These are phyloP conservation scores for Colletotrichum cordylinicola DNA, from an alignment of 2,329 filamentous ascomycete genomes.

Conservation along the genomic window DNA sequence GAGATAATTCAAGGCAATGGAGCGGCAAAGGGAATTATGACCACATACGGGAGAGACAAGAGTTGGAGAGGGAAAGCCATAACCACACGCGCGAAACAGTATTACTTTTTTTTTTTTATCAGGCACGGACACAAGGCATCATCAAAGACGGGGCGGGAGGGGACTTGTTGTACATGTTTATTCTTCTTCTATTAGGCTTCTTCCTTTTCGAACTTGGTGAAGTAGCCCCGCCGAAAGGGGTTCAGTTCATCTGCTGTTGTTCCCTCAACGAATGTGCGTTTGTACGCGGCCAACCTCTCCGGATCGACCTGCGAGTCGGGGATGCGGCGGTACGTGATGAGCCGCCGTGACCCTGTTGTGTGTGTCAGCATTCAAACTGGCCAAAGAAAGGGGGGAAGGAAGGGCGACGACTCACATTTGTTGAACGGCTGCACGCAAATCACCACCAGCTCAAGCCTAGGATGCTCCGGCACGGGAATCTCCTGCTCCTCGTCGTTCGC, in stretches of 20 bases:
- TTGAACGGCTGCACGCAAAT: conserved; percentile 89
- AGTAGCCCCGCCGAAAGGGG: conserved; percentile 65
- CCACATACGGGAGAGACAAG: neutral
- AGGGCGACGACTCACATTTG: conserved; percentile 66
- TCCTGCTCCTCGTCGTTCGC: conserved; percentile 80
- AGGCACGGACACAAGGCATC: conserved; percentile 18
- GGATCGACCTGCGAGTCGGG: conserved; percentile 62
- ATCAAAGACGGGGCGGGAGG: conserved; percentile 2
- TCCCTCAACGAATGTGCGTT: conserved; percentile 38
- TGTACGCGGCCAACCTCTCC: conserved; percentile 41
- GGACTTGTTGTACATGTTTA: conserved; percentile 11
- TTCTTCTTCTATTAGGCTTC: conserved; percentile 16
- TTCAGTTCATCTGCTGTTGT: conserved; percentile 65
- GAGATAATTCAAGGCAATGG: neutral
- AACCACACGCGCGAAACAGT: neutral
- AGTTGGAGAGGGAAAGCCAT: neutral
- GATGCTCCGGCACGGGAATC: conserved; percentile 78
- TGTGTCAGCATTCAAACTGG: neutral
- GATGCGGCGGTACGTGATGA: conserved; percentile 84
- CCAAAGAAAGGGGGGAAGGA: neutral
- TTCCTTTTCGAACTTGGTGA: conserved; percentile 56
- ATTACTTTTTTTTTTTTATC: conserved; percentile 1
- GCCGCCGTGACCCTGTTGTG: conserved; percentile 76
- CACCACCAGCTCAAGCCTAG: conserved; percentile 73
- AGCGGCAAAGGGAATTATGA: neutral